Evolutionary conservation across 768 basidiomycete species (phyloP).

Genomic region (Tricholoma sp.): DNA sequence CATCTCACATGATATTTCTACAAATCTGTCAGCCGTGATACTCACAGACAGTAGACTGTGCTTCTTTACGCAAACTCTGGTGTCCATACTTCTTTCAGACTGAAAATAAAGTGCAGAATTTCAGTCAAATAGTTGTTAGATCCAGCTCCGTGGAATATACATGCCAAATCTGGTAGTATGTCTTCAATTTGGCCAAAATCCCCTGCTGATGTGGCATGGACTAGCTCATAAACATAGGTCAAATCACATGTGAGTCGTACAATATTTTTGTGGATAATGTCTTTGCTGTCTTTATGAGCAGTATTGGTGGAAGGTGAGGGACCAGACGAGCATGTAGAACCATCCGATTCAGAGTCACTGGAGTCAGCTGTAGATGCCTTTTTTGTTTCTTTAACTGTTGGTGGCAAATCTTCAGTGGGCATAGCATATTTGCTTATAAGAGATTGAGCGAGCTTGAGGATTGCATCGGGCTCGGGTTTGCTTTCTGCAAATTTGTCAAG

Average conservation of each 20-base stretch:
- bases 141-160: conserved; percentile 26
- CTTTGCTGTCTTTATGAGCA: conserved; percentile 12
- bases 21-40: neutral
- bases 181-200: conserved; percentile 25
- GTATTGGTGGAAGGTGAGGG: neutral
- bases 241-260: conserved; percentile 24
- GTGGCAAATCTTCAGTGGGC: no score
- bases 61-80: conserved; percentile 21
- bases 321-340: no score
- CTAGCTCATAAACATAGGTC: conserved; percentile 21
- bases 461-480: conserved; percentile 18
- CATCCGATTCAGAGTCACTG: no score
- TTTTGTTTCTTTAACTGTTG: no score
- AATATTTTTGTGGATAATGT: conserved; percentile 21
- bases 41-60: neutral
- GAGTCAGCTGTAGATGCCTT: no score
- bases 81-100: conserved; percentile 15
- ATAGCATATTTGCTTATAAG: no score
- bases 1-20: conserved; percentile 33
- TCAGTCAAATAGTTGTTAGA: conserved; percentile 29
- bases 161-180: conserved; percentile 20
- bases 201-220: conserved; percentile 20
- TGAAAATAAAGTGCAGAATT: conserved; percentile 23
- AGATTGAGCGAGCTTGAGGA: no score
- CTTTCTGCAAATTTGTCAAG: conserved; percentile 17